Conservation (phyloP, 2,329 filamentous ascomycete genomes). For the Lomentospora prolificans region DNA sequence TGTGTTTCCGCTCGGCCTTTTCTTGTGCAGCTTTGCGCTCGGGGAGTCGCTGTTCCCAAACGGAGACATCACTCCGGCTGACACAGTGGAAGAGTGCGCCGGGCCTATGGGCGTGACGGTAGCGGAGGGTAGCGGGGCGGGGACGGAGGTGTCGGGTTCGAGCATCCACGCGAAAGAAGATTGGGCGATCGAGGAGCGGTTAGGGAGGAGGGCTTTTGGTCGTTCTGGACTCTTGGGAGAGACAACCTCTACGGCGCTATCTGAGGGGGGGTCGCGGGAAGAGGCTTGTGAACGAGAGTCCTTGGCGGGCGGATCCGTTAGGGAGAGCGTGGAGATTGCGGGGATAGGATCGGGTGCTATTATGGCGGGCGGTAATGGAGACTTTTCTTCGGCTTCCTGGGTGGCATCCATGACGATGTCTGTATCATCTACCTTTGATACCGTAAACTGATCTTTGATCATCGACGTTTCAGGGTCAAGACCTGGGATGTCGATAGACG, state of each 20-base stretch:
- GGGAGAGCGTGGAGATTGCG: conserved; percentile 14
- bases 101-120: conserved; percentile 17
- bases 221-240: not conserved
- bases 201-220: conserved; percentile 33
- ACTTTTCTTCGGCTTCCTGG: not conserved
- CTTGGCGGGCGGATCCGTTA: conserved; percentile 12
- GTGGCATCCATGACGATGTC: conserved; percentile 6
- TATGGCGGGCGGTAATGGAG: not conserved
- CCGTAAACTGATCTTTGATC: not conserved
- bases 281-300: conserved; percentile 7
- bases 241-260: not conserved
- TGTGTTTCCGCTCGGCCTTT: conserved; percentile 18
- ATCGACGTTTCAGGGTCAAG: not conserved
- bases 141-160: conserved; percentile 37
- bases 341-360: conserved; percentile 9
- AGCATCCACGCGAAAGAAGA: conserved; percentile 77
- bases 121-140: conserved; percentile 14
- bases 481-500: conserved; percentile 26
- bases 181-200: conserved; percentile 58
- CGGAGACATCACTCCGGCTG: conserved; percentile 3
- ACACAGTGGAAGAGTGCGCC: conserved; percentile 11
- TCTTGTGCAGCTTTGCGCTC: conserved; percentile 22
- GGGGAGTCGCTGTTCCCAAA: not conserved
- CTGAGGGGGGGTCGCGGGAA: not conserved
- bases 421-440: not conserved